Conservation (phyloP, 148 eudicot species). For the Spergularia bocconei region DNA sequence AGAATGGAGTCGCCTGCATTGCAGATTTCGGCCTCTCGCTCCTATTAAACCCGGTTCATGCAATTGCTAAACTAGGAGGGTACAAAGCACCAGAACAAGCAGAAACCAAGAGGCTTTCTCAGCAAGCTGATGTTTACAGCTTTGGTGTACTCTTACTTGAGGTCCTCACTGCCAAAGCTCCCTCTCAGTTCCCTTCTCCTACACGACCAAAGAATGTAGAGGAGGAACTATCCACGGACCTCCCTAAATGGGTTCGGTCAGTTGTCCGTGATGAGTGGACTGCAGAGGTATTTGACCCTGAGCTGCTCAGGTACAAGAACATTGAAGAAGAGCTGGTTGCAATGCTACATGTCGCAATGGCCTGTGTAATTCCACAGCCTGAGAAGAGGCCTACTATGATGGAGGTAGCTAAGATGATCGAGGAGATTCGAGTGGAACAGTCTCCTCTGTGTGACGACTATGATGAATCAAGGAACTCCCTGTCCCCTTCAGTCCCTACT, state of each 20-base stretch:
- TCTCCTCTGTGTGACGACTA: conserved; percentile 88
- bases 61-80: conserved; percentile 76
- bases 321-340: conserved; percentile 90
- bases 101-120: conserved; percentile 64
- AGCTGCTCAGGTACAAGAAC: conserved; percentile 87
- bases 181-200: conserved; percentile 52
- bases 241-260: conserved; percentile 79
- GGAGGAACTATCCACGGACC: conserved; percentile 45
- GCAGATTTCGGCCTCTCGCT: conserved; percentile 86
- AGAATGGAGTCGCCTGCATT: conserved; percentile 69
- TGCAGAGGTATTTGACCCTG: conserved; percentile 86
- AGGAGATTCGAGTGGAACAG: conserved; percentile 86
- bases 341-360: conserved; percentile 91
- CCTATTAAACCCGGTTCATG: conserved; percentile 73
- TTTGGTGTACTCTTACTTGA: conserved; percentile 80
- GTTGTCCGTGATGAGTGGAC: conserved; percentile 97
- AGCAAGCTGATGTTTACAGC: conserved; percentile 83
- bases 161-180: conserved; percentile 74
- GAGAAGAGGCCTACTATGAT: conserved; percentile 88
- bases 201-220: conserved; percentile 28
- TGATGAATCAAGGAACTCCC: conserved; percentile 79
- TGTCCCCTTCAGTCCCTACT: conserved; percentile 75
- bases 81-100: conserved; percentile 78
- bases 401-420: conserved; percentile 76
- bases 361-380: conserved; percentile 62